phyloP scores from a whole-genome alignment of 1,284 basidiomycete species.

The Sparassis latifolia region DNA sequence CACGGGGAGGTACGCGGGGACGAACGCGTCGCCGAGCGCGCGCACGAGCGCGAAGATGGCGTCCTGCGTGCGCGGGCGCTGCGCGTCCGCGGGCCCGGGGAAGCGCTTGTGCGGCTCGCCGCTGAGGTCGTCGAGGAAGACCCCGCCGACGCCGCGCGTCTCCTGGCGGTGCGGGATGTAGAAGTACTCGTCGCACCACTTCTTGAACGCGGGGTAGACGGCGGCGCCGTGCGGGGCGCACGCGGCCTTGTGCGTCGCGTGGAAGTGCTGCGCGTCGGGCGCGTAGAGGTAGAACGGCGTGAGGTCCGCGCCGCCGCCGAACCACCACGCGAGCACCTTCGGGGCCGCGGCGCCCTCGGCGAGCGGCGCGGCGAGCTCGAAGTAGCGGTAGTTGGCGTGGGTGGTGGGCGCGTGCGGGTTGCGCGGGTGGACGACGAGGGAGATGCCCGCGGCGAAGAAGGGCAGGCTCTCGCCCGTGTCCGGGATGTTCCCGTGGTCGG shows the following conservation, averaged over 20 bases:
- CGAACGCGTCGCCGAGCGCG: constrained; percentile 68
- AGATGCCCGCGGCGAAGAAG: constrained; percentile 92
- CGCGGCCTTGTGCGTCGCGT: constrained; percentile 69
- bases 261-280: constrained; percentile 87
- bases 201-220: constrained; percentile 83
- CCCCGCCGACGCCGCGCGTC: constrained; percentile 85
- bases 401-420: constrained; percentile 92
- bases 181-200: constrained; percentile 99
- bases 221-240: constrained; percentile 69
- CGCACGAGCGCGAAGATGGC: constrained; percentile 76
- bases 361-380: constrained; percentile 72
- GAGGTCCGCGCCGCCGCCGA: constrained; percentile 94
- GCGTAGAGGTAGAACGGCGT: constrained; percentile 92
- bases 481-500: constrained; percentile 78
- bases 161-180: constrained; percentile 90
- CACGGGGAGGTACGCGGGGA: constrained; percentile 88
- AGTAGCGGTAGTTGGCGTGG: constrained; percentile 97
- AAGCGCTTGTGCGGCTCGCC: constrained; percentile 53
- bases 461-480: constrained; percentile 67
- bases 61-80: constrained; percentile 47
- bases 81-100: constrained; percentile 36
- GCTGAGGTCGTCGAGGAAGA: constrained; percentile 94
- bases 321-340: constrained; percentile 91
- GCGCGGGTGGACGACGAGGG: constrained; percentile 88
- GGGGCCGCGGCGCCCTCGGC: constrained; percentile 23